Evolutionary conservation across 805 yeast genomes (phyloP).

Genomic region (Metschnikowia lochheadii): DNA sequence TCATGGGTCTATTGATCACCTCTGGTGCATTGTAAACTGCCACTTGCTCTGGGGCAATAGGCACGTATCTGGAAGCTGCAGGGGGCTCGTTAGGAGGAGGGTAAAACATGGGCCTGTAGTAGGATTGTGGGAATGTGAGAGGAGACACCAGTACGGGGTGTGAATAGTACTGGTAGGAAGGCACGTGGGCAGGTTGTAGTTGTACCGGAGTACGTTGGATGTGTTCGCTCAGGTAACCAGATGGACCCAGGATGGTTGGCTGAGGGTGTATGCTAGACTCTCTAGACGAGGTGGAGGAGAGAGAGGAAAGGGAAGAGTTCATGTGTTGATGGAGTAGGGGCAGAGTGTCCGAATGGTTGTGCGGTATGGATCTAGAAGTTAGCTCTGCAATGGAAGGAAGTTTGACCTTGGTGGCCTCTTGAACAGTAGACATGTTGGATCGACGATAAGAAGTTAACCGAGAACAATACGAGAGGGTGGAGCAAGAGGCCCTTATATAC

Average conservation of each 20-base stretch:
- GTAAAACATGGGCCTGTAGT: constrained; percentile 5
- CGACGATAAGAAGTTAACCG: constrained; percentile 1
- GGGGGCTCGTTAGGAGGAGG: neutral
- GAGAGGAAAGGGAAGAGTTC: neutral
- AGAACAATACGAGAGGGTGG: neutral
- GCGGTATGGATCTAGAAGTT: constrained; percentile 7
- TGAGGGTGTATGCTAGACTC: neutral
- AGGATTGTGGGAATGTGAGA: constrained; percentile 2
- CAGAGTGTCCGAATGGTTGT: constrained; percentile 2
- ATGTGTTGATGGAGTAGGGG: constrained; percentile 5
- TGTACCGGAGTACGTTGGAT: neutral
- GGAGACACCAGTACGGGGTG: constrained; percentile 4
- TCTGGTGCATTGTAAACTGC: constrained; percentile 12
- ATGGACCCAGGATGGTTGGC: neutral
- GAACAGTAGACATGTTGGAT: neutral
- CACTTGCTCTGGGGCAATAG: constrained; percentile 1
- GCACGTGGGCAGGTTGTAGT: neutral
- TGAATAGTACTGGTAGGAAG: constrained; percentile 6
- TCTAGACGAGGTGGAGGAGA: neutral
- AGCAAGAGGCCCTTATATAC: neutral
- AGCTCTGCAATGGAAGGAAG: constrained; percentile 20
- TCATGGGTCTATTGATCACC: constrained; percentile 21
- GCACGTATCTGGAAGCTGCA: neutral
- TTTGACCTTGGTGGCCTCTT: constrained; percentile 9
- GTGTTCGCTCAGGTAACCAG: neutral